These are phyloP conservation scores for Ambispora gerdemannii DNA, from an alignment of 192 early-diverging fungal species.

Conservation along the genomic window DNA sequence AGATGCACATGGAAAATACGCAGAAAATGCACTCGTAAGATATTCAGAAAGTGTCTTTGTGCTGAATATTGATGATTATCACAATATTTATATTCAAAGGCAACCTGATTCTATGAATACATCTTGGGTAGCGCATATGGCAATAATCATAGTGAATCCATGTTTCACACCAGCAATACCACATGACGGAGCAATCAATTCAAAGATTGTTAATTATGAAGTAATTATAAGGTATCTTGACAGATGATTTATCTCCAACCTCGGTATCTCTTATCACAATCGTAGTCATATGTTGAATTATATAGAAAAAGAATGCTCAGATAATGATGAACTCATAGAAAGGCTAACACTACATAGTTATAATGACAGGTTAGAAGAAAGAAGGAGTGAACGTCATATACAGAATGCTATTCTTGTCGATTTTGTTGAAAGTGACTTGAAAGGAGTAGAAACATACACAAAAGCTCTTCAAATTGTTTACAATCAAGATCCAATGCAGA, in stretches of 20 bases:
- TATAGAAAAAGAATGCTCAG: too few relatives aligned
- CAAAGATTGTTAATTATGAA: too few relatives aligned
- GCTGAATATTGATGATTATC: too few relatives aligned
- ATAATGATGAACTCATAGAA: too few relatives aligned
- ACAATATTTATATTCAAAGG: slow-evolving; percentile 7
- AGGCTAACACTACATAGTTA: slow-evolving; percentile 13
- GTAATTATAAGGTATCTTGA: too few relatives aligned
- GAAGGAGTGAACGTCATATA: slow-evolving; percentile 6
- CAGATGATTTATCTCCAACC: too few relatives aligned
- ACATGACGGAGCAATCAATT: too few relatives aligned
- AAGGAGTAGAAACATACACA: slow-evolving; percentile 4
- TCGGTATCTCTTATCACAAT: too few relatives aligned
- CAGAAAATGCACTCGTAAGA: neutral
- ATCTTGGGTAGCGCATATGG: slow-evolving; percentile 16
- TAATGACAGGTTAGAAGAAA: slow-evolving; percentile 7
- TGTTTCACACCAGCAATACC: neutral
- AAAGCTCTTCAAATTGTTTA: too few relatives aligned
- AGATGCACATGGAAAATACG: neutral
- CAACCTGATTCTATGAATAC: slow-evolving; percentile 7
- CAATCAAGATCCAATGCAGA: too few relatives aligned
- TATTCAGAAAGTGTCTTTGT: neutral
- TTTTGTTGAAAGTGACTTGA: slow-evolving; percentile 6
- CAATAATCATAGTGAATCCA: too few relatives aligned
- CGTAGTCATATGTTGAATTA: too few relatives aligned
- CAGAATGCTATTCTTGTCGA: slow-evolving; percentile 21